Conservation (phyloP, 805 yeast genomes). For the Wickerhamiella vanderwaltii region DNA sequence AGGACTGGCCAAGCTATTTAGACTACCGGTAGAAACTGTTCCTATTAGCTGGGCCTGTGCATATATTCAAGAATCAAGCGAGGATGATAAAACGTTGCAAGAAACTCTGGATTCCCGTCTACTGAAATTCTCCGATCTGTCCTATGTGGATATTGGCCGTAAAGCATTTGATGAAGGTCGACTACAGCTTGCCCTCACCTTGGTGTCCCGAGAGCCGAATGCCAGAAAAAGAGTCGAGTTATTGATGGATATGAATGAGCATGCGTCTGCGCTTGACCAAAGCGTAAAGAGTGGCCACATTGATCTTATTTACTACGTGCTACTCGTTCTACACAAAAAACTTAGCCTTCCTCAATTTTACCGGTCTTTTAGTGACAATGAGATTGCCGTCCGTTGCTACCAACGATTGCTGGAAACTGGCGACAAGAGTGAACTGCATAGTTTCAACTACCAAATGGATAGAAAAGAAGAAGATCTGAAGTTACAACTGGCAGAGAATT, state of each 20-base stretch:
- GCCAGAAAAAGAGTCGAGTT: conserved; percentile 49
- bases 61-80: conserved; percentile 44
- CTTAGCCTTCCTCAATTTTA: conserved; percentile 57
- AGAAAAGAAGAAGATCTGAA: conserved; percentile 37
- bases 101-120: conserved; percentile 39
- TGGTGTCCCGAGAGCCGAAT: conserved; percentile 57
- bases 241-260: conserved; percentile 58
- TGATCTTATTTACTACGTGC: conserved; percentile 46
- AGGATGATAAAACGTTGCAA: conserved; percentile 48
- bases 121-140: conserved; percentile 31
- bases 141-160: conserved; percentile 48
- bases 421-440: conserved; percentile 33
- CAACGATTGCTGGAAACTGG: conserved; percentile 25
- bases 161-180: conserved; percentile 78
- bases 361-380: conserved; percentile 42
- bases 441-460: conserved; percentile 56
- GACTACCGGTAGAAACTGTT: conserved; percentile 38
- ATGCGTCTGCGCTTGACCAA: conserved; percentile 53
- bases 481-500: conserved; percentile 16
- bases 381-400: conserved; percentile 33
- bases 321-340: conserved; percentile 42
- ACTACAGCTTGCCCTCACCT: conserved; percentile 45
- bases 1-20: conserved; percentile 42
- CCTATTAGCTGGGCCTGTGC: conserved; percentile 72
- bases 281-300: conserved; percentile 49